Base-by-base conservation (phyloP, 306 rosid species). In the Pueraria montana region DNA sequence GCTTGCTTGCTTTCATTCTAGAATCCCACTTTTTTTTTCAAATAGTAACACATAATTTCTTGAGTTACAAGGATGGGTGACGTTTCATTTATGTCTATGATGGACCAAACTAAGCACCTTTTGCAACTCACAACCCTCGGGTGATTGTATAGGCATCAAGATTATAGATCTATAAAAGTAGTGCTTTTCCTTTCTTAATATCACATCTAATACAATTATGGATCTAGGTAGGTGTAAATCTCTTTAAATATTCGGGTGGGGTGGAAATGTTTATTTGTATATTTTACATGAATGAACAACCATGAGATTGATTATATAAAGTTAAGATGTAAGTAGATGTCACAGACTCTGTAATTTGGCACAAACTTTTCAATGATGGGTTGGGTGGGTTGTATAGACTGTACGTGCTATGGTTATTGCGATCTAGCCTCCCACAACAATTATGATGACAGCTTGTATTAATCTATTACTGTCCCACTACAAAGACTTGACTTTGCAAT, bases 361-460 rank as follows among this genome's bases (percentile, higher is more conserved):
- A 20, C 53, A 78, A 78, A 21, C 13, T 81, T 5, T 34, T 34
- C 34, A 72, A 84, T 64, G 84, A 84, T 79, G 84, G 50, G 87
- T 78, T 72, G 76, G 87, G 70, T 84, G 70, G 45, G 84, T 2
- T 64, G 71, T 72, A 27, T 27, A 43, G 53, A 32, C 11, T 63
- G 75, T 79, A 72, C 55, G 34, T 79, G 84, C 67, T 23, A 49
- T 79, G 49, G 82, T 59, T 71, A 61, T 77, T 71, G 50, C 10
- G 59, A 78, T 72, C 76, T 78, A 72, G 50, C 80, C 53, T 62
- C 49, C 4, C 61, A 78, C 80, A 52, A 56, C 83, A 67, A 77
- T 85, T 77, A 85, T 85, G 83, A 77, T 53, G 88, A 86, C 81
- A 86, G 81, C 86, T 77, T 56, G 73, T 45, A 70, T 76, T 70